A percentile compares a stretch with the other conserved stretches of the same genome.
These are phyloP conservation scores for Pseudopyricularia javanii DNA, from an alignment of 2,329 filamentous ascomycete species.

Conservation along the genomic window DNA sequence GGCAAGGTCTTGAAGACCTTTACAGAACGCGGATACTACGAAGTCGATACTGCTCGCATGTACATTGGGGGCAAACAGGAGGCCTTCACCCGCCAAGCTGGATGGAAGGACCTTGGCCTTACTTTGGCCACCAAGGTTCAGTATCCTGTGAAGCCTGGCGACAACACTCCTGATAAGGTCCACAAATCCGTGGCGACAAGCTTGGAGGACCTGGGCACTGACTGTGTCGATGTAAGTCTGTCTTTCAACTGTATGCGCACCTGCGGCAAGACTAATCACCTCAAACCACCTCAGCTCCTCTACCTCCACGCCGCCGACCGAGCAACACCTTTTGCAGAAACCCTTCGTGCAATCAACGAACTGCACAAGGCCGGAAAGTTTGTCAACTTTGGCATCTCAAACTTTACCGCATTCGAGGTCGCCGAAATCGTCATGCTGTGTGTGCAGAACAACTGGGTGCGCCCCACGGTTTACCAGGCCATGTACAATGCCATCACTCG, in stretches of 20 bases:
- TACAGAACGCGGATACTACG: constrained; percentile 55
- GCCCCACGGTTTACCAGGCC: constrained; percentile 73
- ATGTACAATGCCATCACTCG: constrained; percentile 80
- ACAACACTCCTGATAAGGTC: constrained; percentile 53
- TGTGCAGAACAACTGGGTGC: constrained; percentile 69
- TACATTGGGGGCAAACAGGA: constrained; percentile 61
- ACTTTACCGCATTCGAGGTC: constrained; percentile 80
- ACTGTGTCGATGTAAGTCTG: constrained; percentile 48
- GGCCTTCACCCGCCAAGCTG: constrained; percentile 51
- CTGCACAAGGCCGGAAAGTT: constrained; percentile 82
- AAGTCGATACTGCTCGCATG: constrained; percentile 58
- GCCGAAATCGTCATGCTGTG: constrained; percentile 74
- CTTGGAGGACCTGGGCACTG: constrained; percentile 58
- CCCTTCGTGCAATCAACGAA: constrained; percentile 64
- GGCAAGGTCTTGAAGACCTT: constrained; percentile 54
- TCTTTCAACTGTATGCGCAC: too few species aligned
- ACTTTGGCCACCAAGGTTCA: constrained; percentile 52
- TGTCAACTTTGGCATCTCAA: constrained; percentile 65
- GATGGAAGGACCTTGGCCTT: constrained; percentile 57
- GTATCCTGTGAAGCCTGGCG: constrained; percentile 49
- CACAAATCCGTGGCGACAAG: constrained; percentile 53
- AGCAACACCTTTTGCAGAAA: constrained; percentile 48
- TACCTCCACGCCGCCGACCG: constrained; percentile 6
- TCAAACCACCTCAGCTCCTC: not conserved
- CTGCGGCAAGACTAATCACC: not conserved